phyloP scores from a whole-genome alignment of 306 rosid species.

The Ziziphus jujuba region DNA sequence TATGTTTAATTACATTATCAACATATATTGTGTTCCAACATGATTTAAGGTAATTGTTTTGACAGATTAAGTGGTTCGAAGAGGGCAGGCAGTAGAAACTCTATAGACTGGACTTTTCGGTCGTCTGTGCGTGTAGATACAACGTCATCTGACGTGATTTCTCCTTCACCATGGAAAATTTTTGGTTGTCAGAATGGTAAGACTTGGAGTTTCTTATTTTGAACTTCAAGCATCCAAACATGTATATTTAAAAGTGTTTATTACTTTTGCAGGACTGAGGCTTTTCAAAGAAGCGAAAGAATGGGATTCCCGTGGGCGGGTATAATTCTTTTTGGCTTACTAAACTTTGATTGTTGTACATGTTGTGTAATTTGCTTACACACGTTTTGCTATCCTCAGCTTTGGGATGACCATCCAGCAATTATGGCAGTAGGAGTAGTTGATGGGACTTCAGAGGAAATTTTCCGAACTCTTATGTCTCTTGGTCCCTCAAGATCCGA shows the following conservation, averaged over 20 bases:
- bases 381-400: constrained; percentile 40
- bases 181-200: constrained; percentile 92
- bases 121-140: constrained; percentile 53
- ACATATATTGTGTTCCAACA: no score
- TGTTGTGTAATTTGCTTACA: constrained; percentile 12
- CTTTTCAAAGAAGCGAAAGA: constrained; percentile 85
- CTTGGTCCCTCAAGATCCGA: constrained; percentile 86
- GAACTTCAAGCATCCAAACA: constrained; percentile 20
- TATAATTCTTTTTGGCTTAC: constrained; percentile 32
- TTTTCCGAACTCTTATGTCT: constrained; percentile 77
- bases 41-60: constrained; percentile 10
- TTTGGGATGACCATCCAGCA: constrained; percentile 85
- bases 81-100: constrained; percentile 38
- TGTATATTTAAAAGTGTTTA: constrained; percentile 11
- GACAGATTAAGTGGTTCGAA: constrained; percentile 62
- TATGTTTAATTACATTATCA: no score
- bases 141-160: constrained; percentile 73
- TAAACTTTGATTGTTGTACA: constrained; percentile 19
- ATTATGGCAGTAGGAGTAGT: constrained; percentile 90
- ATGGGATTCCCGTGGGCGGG: constrained; percentile 61
- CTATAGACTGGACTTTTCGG: constrained; percentile 47
- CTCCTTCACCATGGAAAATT: constrained; percentile 91
- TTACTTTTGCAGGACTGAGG: constrained; percentile 63
- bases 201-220: constrained; percentile 20
- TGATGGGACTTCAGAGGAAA: constrained; percentile 82